Percentiles rank a stretch among this genome's conserved stretches.
These are phyloP conservation scores for Tothia fuscella DNA, from an alignment of 2,329 filamentous ascomycete genomes.

Conservation along the genomic window DNA sequence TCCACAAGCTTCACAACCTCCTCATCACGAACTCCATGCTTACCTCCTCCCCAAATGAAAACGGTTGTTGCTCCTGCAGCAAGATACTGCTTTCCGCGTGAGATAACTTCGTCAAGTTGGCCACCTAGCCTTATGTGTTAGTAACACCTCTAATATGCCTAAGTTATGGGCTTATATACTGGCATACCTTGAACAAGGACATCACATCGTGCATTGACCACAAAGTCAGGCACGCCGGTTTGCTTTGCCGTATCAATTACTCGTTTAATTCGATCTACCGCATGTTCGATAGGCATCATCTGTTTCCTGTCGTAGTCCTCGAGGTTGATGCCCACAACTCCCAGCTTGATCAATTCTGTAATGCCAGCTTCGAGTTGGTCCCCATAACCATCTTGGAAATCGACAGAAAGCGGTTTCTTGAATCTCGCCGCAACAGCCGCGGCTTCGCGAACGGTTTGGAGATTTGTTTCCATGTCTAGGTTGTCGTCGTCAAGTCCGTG, in stretches of 20 bases:
- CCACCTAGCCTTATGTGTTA: too few species aligned
- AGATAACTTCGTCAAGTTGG: constrained; percentile 37
- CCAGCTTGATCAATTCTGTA: constrained; percentile 33
- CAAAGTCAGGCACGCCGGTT: constrained; percentile 42
- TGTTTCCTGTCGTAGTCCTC: constrained; percentile 36
- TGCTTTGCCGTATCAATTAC: constrained; percentile 33
- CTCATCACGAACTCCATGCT: constrained; percentile 20
- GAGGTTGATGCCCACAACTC: constrained; percentile 47
- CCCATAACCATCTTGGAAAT: constrained; percentile 49
- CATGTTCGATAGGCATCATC: constrained; percentile 32
- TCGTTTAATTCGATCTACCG: constrained; percentile 35
- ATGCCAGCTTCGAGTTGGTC: constrained; percentile 37
- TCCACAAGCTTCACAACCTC: constrained; percentile 17
- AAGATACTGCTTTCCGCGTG: constrained; percentile 44
- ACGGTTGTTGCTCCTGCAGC: constrained; percentile 46
- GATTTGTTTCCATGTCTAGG: constrained; percentile 40
- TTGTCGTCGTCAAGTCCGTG: constrained; percentile 22
- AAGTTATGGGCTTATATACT: too few species aligned
- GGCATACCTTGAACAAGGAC: constrained; percentile 36
- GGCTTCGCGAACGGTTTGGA: constrained; percentile 36
- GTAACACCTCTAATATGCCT: not conserved
- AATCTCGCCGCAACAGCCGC: constrained; percentile 29
- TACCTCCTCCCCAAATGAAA: constrained; percentile 44
- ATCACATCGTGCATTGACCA: constrained; percentile 48
- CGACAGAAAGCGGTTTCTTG: constrained; percentile 41